Evolutionary conservation across 148 eudicot species (phyloP).

Genomic region (Arctostaphylos glauca): DNA sequence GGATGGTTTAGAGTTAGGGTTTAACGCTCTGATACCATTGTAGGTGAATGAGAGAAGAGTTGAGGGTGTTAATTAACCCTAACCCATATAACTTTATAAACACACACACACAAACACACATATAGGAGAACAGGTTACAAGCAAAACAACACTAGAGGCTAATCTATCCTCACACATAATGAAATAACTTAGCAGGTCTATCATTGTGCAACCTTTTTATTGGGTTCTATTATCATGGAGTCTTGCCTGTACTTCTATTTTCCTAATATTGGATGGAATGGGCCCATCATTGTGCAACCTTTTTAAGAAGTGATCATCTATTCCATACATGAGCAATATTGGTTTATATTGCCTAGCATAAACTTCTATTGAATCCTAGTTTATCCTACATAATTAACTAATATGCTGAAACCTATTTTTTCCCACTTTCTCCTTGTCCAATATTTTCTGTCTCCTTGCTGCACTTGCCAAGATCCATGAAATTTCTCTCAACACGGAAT

Average conservation of each 20-base stretch:
- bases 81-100: too few relatives aligned
- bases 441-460: neutral
- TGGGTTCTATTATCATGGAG: neutral
- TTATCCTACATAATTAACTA: neutral
- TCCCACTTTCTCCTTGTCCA: neutral
- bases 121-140: too few relatives aligned
- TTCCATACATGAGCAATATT: neutral
- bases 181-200: neutral
- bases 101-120: too few relatives aligned
- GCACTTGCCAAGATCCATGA: neutral
- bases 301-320: neutral
- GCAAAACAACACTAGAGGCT: too few relatives aligned
- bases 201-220: neutral
- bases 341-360: too few relatives aligned
- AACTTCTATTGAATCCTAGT: too few relatives aligned
- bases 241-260: neutral
- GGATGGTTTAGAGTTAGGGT: too few relatives aligned
- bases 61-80: too few relatives aligned
- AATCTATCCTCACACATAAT: too few relatives aligned
- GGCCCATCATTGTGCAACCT: neutral
- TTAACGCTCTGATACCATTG: too few relatives aligned
- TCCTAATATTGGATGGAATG: neutral
- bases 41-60: too few relatives aligned
- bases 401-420: neutral
- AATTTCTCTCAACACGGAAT: neutral